phyloP scores from a whole-genome alignment of 2,329 filamentous ascomycete species.

The Cryphonectria naterciae region DNA sequence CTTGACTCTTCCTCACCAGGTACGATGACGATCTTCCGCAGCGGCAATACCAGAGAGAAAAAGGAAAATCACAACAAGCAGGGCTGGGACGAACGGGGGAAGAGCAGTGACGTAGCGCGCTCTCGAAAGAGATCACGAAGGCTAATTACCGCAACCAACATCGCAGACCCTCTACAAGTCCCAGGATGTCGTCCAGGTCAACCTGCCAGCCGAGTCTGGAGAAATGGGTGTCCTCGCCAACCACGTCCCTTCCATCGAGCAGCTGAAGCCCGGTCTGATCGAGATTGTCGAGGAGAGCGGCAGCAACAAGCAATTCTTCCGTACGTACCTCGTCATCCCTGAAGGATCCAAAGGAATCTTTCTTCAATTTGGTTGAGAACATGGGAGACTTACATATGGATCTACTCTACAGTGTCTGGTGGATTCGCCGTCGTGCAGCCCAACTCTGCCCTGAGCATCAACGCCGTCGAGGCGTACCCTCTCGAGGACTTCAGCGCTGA shows the following conservation, averaged over 20 bases:
- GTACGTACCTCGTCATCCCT: constrained; percentile 60
- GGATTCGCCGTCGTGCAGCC: constrained; percentile 98
- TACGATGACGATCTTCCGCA: constrained; percentile 57
- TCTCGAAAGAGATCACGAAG: constrained; percentile 20
- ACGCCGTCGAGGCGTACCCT: constrained; percentile 92
- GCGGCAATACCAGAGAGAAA: background rate
- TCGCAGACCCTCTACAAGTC: constrained; percentile 70
- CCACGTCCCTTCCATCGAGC: constrained; percentile 98
- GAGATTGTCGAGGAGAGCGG: constrained; percentile 95
- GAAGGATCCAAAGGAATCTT: background rate
- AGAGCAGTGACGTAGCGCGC: constrained; percentile 8
- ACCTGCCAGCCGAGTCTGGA: constrained; percentile 95
- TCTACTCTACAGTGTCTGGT: constrained; percentile 74
- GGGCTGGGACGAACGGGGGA: background rate
- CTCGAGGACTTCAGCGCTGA: constrained; percentile 96
- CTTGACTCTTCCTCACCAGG: constrained; percentile 96
- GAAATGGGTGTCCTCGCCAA: constrained; percentile 99
- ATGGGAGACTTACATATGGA: constrained; percentile 22
- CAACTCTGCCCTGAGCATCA: constrained; percentile 94
- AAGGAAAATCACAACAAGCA: background rate
- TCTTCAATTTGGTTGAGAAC: background rate
- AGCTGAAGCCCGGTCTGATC: constrained; percentile 94
- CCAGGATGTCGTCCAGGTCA: constrained; percentile 86
- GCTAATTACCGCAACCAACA: constrained; percentile 55
- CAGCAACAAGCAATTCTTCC: constrained; percentile 94